Evolutionary conservation across 1,284 basidiomycete species (phyloP).

Genomic region (Cutaneotrichosporon daszewskae): DNA sequence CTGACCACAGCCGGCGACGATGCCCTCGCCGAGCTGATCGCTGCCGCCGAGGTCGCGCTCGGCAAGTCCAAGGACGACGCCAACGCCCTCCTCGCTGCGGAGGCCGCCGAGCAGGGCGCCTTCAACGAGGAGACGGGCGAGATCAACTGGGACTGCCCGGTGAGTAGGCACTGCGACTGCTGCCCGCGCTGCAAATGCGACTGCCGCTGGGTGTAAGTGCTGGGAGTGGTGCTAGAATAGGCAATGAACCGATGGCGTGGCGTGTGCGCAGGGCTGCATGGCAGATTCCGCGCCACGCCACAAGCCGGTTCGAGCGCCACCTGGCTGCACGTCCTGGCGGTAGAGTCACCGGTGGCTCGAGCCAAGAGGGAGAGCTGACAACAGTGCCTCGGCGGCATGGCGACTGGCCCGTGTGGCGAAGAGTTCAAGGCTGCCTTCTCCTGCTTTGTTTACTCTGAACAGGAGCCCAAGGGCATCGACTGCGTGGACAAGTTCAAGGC

Average conservation of each 20-base stretch:
- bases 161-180: conserved; percentile 19
- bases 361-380: not conserved
- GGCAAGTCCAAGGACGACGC: not conserved
- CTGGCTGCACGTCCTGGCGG: not conserved
- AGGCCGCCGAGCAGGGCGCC: conserved; percentile 45
- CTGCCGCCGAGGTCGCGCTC: conserved; percentile 13
- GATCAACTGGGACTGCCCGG: conserved; percentile 96
- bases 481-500: conserved; percentile 96
- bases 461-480: conserved; percentile 95
- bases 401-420: conserved; percentile 88
- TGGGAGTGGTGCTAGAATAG: not conserved
- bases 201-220: not conserved
- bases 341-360: no score
- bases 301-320: not conserved
- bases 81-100: conserved; percentile 1
- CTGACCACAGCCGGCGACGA: conserved; percentile 4
- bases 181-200: not conserved
- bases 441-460: conserved; percentile 91
- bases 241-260: not conserved
- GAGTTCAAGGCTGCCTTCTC: conserved; percentile 95
- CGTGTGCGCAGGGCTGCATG: not conserved
- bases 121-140: conserved; percentile 91
- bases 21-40: conserved; percentile 6
- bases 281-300: not conserved
- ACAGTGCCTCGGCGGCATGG: conserved; percentile 92